Conservation (phyloP, 768 basidiomycete genomes). For the Omphalotus guepiniiformis region DNA sequence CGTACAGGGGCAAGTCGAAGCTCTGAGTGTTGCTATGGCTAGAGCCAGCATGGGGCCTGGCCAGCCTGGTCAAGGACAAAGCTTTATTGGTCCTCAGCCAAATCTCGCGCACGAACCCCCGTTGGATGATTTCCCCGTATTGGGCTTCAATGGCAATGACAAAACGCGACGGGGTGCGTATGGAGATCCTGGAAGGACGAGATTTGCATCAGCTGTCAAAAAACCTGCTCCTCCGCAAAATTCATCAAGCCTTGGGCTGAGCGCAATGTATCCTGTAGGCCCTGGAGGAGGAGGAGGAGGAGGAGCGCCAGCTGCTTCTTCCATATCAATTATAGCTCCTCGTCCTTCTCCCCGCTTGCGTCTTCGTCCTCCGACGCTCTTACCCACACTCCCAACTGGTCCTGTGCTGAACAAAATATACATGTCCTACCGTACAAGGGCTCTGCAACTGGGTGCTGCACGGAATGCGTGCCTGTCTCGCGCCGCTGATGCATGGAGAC, state of each 20-base stretch:
- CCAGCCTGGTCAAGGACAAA: too few relatives aligned
- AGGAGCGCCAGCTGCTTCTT: conserved; percentile 57
- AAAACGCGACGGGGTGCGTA: conserved; percentile 44
- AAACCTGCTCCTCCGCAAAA: conserved; percentile 38
- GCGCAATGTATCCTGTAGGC: conserved; percentile 25
- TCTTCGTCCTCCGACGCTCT: conserved; percentile 72
- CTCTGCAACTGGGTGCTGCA: conserved; percentile 88
- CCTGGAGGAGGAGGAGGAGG: conserved; percentile 26
- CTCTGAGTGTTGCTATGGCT: conserved; percentile 63
- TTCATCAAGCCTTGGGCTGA: conserved; percentile 17
- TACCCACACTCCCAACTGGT: conserved; percentile 89
- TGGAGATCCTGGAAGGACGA: conserved; percentile 81
- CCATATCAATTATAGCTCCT: conserved; percentile 70
- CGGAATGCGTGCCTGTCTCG: conserved; percentile 92
- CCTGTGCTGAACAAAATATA: conserved; percentile 76
- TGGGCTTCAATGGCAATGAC: conserved; percentile 38
- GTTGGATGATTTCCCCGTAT: conserved; percentile 70
- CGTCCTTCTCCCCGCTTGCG: conserved; percentile 82
- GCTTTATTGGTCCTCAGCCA: too few relatives aligned
- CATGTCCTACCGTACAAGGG: conserved; percentile 83
- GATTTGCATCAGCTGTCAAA: conserved; percentile 91
- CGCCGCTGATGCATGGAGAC: conserved; percentile 93
- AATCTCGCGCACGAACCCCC: conserved; percentile 35
- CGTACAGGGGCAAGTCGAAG: too few relatives aligned
- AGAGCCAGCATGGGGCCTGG: conserved; percentile 57